Evolutionary conservation across 352 stramenopile species (phyloP), one percentile per base, ranked within the genome.

Genomic region (Phytopythium montanum): DNA sequence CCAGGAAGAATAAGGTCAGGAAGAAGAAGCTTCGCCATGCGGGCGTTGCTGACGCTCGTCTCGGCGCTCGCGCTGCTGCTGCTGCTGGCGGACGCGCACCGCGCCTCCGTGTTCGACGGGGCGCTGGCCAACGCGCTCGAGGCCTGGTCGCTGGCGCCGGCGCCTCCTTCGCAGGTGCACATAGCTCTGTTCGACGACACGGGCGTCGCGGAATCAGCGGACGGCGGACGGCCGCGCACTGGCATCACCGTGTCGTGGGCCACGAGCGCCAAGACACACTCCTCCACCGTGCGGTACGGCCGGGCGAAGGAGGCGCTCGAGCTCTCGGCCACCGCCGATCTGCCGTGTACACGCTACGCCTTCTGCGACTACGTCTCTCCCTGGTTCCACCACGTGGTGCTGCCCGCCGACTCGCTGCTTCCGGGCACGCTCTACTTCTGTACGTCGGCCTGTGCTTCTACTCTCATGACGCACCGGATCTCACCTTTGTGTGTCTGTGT

Each of bases 281-380:
- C 67, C n/a, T 90, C 81, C 19, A 65, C 57, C 5, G 76, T 88
- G 31, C 73, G 72, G 25, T 90, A 80, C 44, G 81, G 81, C 31
- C 56, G 64, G 29, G 72, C 53, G 8, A 58, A 65, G 13, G 52
- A 54, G 14, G 45, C 73, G 5, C 39, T 90, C 2, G 61, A 66
- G 19, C 59, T n/a, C 2, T 34, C 69, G 25, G 74, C 74, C 26
- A 57, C 69, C 23, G 64, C 68, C 0, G 44, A 70, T 16, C 49
- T 56, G 10, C 60, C 71, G 10, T 74, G 74, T 38, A 44, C 76
- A 54, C 78, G 85, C 62, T 96, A 96, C 62, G 36, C 70, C 52
- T 94, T 92, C 61, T 92, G 84, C 66, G 63, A 80, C 25, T 96
- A 95, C 66, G 77, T 64, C 16, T 94, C 82, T 5, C 80, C 80